Percentiles rank a stretch among this genome's conserved stretches.
Evolutionary conservation across 257 asterid species (phyloP).

Genomic region (Solanum lignicaule): DNA sequence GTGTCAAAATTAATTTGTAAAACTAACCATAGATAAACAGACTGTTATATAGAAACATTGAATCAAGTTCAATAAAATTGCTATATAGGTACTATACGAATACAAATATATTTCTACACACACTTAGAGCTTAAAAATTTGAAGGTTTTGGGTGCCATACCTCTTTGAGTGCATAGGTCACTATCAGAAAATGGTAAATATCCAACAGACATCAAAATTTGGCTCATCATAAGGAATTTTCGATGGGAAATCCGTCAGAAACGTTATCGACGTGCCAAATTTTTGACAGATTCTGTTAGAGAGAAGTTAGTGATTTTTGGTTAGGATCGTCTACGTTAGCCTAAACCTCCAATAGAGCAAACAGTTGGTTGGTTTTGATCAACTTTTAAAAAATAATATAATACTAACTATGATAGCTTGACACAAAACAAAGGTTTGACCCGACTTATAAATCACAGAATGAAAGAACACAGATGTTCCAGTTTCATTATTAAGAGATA

Average conservation of each 20-base stretch:
- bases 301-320: background rate
- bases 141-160: background rate
- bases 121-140: background rate
- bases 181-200: background rate
- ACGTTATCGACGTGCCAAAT: background rate
- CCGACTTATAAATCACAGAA: background rate
- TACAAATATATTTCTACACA: background rate
- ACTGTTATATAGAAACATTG: background rate
- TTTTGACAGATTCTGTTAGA: background rate
- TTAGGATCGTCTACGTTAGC: background rate
- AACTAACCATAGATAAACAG: background rate
- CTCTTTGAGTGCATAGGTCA: background rate
- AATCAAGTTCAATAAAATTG: background rate
- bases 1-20: background rate
- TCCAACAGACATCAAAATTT: background rate
- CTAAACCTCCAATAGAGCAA: background rate
- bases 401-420: background rate
- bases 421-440: background rate
- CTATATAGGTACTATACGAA: background rate
- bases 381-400: background rate
- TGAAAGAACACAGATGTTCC: background rate
- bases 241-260: background rate
- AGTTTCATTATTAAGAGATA: background rate
- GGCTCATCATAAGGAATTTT: background rate
- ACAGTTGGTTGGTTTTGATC: background rate